These are phyloP conservation scores for Rhodotorula sphaerocarpa DNA, from an alignment of 768 basidiomycete genomes.

Conservation along the genomic window DNA sequence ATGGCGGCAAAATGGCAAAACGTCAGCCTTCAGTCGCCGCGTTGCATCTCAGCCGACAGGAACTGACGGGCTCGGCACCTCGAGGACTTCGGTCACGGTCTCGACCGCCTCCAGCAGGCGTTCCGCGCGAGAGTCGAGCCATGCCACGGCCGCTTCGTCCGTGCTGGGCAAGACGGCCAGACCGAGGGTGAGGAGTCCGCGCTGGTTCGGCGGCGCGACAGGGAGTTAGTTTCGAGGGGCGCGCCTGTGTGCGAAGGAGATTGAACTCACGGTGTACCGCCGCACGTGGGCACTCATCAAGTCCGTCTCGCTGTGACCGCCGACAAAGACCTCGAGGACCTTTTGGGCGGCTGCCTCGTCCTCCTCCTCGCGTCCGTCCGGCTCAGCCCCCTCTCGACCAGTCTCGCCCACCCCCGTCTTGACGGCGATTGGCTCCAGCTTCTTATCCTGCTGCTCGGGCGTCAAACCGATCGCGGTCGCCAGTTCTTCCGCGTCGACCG, in stretches of 20 bases:
- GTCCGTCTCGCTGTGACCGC: background rate
- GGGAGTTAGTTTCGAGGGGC: background rate
- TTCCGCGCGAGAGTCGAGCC: conserved; percentile 8
- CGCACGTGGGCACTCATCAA: conserved; percentile 1
- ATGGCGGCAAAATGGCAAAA: background rate
- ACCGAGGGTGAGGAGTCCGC: conserved; percentile 8
- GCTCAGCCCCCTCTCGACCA: no score
- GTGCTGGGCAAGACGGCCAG: background rate
- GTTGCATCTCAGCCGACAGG: background rate
- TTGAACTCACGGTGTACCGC: conserved; percentile 7
- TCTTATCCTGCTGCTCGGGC: background rate
- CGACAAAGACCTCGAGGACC: background rate
- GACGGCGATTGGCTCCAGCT: background rate
- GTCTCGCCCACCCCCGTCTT: no score
- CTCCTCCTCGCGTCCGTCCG: background rate
- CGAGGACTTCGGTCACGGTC: conserved; percentile 2
- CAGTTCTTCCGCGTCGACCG: conserved; percentile 5
- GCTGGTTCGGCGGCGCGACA: background rate
- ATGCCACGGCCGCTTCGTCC: background rate
- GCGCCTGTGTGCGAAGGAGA: background rate
- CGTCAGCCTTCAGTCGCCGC: background rate
- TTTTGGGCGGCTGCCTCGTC: no score
- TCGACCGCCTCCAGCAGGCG: conserved; percentile 22
- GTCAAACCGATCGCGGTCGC: conserved; percentile 8
- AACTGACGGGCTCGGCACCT: conserved; percentile 1